These are phyloP conservation scores for Craspedostauros australis DNA, from an alignment of 108 stramenopile genomes.

Conservation along the genomic window DNA sequence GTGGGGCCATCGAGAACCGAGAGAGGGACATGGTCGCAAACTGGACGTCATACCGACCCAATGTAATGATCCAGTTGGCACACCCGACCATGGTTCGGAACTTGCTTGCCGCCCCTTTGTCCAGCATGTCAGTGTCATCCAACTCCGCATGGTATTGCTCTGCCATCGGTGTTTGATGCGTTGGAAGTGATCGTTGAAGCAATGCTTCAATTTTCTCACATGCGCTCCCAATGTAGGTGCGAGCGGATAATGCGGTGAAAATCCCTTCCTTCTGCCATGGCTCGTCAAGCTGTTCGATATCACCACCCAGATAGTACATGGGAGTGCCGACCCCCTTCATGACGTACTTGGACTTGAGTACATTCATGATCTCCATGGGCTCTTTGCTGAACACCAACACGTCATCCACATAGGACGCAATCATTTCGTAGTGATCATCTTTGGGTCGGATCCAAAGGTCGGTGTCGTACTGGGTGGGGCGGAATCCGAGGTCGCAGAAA, in stretches of 20 bases:
- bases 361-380: neutral
- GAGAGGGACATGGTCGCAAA: constrained; percentile 16
- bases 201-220: too few species aligned
- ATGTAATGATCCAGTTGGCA: constrained; percentile 15
- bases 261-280: neutral
- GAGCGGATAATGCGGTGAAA: neutral
- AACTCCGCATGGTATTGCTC: constrained; percentile 21
- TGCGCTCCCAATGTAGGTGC: neutral
- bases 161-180: constrained; percentile 12
- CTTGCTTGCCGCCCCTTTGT: constrained; percentile 2
- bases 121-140: constrained; percentile 12
- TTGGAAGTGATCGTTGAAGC: too few species aligned
- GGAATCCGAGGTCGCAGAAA: constrained; percentile 2
- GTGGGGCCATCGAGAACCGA: constrained; percentile 6
- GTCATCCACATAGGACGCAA: constrained; percentile 1
- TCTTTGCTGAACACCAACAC: neutral
- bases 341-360: neutral
- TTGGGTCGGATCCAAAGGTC: constrained; percentile 10
- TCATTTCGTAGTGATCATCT: neutral
- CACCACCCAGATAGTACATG: constrained; percentile 1
- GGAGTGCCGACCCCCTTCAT: constrained; percentile 2
- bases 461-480: neutral
- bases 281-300: neutral
- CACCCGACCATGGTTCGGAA: constrained; percentile 23
- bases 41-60: constrained; percentile 27